A percentile compares a stretch with the other conserved stretches of the same genome.
Evolutionary conservation across 257 asterid genomes (phyloP).

Genomic region (Ehretia macrophylla): DNA sequence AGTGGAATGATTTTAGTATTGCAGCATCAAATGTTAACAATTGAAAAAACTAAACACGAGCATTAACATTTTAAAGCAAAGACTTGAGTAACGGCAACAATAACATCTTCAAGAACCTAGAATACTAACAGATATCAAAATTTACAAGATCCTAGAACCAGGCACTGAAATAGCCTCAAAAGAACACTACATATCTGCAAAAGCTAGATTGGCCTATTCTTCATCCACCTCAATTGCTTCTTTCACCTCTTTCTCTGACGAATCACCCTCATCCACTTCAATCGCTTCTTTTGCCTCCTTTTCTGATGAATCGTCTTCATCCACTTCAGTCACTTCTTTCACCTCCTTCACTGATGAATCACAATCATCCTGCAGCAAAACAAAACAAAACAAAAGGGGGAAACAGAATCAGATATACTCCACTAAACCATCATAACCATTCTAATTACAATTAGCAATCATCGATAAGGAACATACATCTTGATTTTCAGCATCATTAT

Average conservation of each 20-base stretch:
- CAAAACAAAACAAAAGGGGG: background rate
- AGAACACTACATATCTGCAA: background rate
- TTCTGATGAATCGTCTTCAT: constrained; percentile 1
- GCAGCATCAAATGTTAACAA: too few species aligned
- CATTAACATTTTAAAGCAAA: background rate
- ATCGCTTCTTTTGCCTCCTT: constrained; percentile 3
- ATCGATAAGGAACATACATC: constrained; percentile 22
- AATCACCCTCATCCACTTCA: constrained; percentile 7
- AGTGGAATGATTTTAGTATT: too few species aligned
- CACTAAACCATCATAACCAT: background rate
- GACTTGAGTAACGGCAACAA: background rate
- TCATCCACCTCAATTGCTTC: constrained; percentile 36
- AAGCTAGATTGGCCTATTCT: constrained; percentile 19
- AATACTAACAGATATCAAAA: constrained; percentile 13
- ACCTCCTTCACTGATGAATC: constrained; percentile 13
- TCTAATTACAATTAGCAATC: background rate
- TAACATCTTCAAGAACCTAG: background rate
- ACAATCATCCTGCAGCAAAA: constrained; percentile 27
- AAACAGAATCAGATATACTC: background rate
- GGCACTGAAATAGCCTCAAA: constrained; percentile 6
- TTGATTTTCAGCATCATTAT: constrained; percentile 24
- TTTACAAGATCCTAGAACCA: constrained; percentile 36
- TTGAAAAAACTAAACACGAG: too few species aligned
- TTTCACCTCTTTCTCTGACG: constrained; percentile 15
- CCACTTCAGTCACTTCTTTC: constrained; percentile 5